These are phyloP conservation scores for Colletotrichum tofieldiae DNA, from an alignment of 2,329 filamentous ascomycete species.

Conservation along the genomic window DNA sequence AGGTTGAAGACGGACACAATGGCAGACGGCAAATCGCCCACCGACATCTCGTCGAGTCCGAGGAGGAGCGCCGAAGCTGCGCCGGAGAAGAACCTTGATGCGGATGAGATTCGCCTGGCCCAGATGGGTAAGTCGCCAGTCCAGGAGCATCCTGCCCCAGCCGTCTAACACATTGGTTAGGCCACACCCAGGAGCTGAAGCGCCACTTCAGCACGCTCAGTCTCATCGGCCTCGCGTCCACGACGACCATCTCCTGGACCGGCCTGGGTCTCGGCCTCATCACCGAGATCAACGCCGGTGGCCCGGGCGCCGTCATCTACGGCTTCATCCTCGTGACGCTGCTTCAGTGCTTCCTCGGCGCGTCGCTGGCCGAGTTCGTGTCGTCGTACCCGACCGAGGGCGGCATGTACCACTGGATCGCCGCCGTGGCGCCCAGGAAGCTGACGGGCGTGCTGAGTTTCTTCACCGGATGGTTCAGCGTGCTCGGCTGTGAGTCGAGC, in stretches of 20 bases:
- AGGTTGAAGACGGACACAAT: slow-evolving; percentile 4
- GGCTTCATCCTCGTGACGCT: slow-evolving; percentile 65
- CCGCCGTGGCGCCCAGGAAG: slow-evolving; percentile 59
- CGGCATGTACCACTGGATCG: slow-evolving; percentile 68
- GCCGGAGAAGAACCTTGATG: slow-evolving; percentile 46
- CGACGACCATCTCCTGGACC: slow-evolving; percentile 67
- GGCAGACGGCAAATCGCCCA: slow-evolving; percentile 23
- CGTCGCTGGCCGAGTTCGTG: slow-evolving; percentile 63
- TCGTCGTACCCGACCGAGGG: slow-evolving; percentile 65
- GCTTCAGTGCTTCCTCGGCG: slow-evolving; percentile 62
- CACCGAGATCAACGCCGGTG: slow-evolving; percentile 64
- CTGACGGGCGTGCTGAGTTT: slow-evolving; percentile 60
- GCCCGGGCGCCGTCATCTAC: slow-evolving; percentile 65
- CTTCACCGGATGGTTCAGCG: slow-evolving; percentile 61
- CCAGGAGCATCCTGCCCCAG: background rate
- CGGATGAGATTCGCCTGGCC: slow-evolving; percentile 59
- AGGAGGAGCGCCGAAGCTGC: slow-evolving; percentile 33
- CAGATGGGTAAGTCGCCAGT: slow-evolving; percentile 57
- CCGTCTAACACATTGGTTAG: slow-evolving; percentile 45
- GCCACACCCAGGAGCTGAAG: slow-evolving; percentile 65
- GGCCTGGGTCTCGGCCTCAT: slow-evolving; percentile 61
- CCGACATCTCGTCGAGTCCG: slow-evolving; percentile 35
- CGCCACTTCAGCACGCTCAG: slow-evolving; percentile 64
- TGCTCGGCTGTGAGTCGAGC: slow-evolving; percentile 52
- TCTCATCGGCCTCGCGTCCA: slow-evolving; percentile 64